These are phyloP conservation scores for Leptosphaerulina australis DNA, from an alignment of 2,329 filamentous ascomycete genomes.

Conservation along the genomic window DNA sequence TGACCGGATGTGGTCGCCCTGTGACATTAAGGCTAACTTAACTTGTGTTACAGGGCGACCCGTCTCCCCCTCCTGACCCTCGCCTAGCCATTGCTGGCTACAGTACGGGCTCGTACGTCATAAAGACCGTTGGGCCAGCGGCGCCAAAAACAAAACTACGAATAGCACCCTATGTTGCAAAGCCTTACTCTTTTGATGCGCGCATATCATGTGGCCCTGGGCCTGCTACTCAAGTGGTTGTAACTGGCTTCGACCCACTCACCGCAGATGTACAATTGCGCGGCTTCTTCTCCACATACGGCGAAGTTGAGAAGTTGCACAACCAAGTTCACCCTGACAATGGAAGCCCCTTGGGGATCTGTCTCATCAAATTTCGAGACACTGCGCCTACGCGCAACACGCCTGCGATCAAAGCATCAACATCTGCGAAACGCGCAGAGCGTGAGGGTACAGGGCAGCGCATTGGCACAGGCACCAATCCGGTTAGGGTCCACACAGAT, in stretches of 20 bases:
- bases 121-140: conserved; percentile 66
- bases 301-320: conserved; percentile 86
- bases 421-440: conserved; percentile 81
- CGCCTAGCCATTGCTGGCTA: conserved; percentile 73
- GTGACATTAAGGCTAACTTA: conserved; percentile 50
- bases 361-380: conserved; percentile 87
- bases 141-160: conserved; percentile 69
- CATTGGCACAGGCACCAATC: conserved; percentile 70
- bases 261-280: conserved; percentile 78
- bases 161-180: conserved; percentile 77
- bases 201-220: conserved; percentile 86
- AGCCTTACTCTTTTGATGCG: conserved; percentile 80
- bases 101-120: conserved; percentile 54
- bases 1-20: conserved; percentile 47
- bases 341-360: conserved; percentile 91
- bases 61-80: conserved; percentile 79
- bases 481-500: conserved; percentile 83
- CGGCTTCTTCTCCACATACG: conserved; percentile 78
- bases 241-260: conserved; percentile 94
- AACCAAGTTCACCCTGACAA: conserved; percentile 96
- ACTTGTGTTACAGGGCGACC: conserved; percentile 70
- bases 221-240: conserved; percentile 87
- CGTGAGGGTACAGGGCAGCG: conserved; percentile 77
- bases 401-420: conserved; percentile 69
- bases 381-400: conserved; percentile 59